Conservation (phyloP, 805 yeast genomes). For the Kodamaea nitidulidarum region DNA sequence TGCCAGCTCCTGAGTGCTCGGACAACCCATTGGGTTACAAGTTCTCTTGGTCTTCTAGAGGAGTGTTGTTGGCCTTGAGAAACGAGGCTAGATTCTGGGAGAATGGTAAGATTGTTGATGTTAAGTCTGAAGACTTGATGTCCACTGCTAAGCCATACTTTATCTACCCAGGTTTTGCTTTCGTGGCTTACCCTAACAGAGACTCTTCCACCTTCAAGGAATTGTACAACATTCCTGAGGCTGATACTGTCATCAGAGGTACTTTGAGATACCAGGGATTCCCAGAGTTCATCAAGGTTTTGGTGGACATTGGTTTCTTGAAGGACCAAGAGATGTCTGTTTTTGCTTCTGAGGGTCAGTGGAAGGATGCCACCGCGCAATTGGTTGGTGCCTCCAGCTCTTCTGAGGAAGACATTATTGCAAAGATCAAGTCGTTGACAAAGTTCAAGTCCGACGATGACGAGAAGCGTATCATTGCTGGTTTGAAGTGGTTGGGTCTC, state of each 20-base stretch:
- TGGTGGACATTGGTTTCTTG: slow-evolving; percentile 91
- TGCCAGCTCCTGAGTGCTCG: slow-evolving; percentile 96
- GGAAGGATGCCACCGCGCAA: slow-evolving; percentile 84
- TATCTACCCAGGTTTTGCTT: slow-evolving; percentile 92
- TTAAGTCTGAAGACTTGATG: slow-evolving; percentile 90
- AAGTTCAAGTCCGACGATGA: slow-evolving; percentile 77
- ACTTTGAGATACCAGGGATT: slow-evolving; percentile 97
- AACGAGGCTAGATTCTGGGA: slow-evolving; percentile 87
- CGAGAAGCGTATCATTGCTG: slow-evolving; percentile 80
- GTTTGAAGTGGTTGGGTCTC: slow-evolving; percentile 91
- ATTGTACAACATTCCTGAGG: slow-evolving; percentile 92
- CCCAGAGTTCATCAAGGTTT: slow-evolving; percentile 95
- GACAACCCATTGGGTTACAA: slow-evolving; percentile 98
- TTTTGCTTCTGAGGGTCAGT: slow-evolving; percentile 57
- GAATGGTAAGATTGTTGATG: slow-evolving; percentile 76
- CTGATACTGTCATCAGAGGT: slow-evolving; percentile 94
- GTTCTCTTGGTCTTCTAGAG: slow-evolving; percentile 99
- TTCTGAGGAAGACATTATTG: slow-evolving; percentile 67
- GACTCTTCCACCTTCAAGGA: slow-evolving; percentile 93
- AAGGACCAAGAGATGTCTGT: slow-evolving; percentile 66
- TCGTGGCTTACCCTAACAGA: slow-evolving; percentile 96
- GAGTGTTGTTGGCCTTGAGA: slow-evolving; percentile 92
- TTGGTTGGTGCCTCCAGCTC: slow-evolving; percentile 72
- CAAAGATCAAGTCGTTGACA: slow-evolving; percentile 73
- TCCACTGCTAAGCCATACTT: slow-evolving; percentile 90